Base-by-base conservation (phyloP, 768 basidiomycete genomes). In the Rhizopogon salebrosus region DNA sequence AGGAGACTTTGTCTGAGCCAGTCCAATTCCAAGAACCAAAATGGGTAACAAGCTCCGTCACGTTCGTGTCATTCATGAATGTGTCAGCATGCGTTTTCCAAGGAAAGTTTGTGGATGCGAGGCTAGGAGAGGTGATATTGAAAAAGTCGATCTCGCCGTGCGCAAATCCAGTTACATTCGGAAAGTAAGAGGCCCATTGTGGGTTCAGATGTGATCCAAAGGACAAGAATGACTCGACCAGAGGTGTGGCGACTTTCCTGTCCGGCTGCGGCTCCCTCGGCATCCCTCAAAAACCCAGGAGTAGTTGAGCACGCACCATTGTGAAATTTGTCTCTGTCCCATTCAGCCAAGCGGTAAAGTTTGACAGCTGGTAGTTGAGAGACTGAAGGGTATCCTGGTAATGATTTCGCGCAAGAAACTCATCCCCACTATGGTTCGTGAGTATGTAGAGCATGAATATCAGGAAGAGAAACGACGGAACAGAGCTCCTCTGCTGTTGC, bases 141-240 rank as follows among this genome's bases (percentile, higher is more conserved):
- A 82, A 74, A 60, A 80, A 80, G 36, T 72, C 70, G 13, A 81
- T 66, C 40, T 80, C 70, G 3, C 87, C 88, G 50, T 83, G 83
- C 53, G 89, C 76, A 64, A 88, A 91, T 6, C 90, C 91, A 14
- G 90, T 90, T 40, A 87, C 75, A 62, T 93, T 93, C 4, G 73
- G 66, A 58, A 84, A 88, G 63, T 89, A 92, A 1, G 89, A 85
- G 20, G 71, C 72, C 34, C 60, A 51, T 18, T 60, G 54, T 4
- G 79, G 74, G 56, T 82, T 75, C 4, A 85, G 65, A 35, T 62
- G 60, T 4, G 64, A 67, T 5, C 77, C 78, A 45, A 71, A 64
- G 1, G 80, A 67, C 36, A 80, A 59, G 54, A 87, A 76, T 23
- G 69, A 64, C 20, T 78, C 70, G 26, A 85, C 67, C 34, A 89